Evolutionary conservation across 805 yeast genomes (phyloP), one percentile per base, ranked within the genome.

Genomic region (Clavispora asparagi): DNA sequence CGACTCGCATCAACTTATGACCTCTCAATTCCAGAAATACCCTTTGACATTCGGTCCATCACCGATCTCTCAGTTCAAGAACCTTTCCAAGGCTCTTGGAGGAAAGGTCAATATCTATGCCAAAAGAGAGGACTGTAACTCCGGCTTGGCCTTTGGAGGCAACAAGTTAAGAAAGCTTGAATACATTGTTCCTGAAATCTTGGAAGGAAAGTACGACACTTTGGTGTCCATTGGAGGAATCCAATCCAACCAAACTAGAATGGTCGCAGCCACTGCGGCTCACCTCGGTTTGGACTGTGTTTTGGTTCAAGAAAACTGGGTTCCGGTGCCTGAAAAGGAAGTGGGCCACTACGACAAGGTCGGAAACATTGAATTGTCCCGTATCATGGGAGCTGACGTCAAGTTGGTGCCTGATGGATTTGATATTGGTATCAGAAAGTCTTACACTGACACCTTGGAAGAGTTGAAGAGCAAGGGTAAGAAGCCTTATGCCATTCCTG

Each of bases 401-500:
- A 37, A 37, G 37, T 42, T 42, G 45, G 40, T 42, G 16, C 45
- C 45, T 4, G 45, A 42, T 27, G 45, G 45, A 14, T 42, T 42
- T 17, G 45, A 42, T 41, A 42, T 42, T 42, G 45, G 45, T 19
- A 42, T 42, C 30, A 16, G 45, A n/a, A 42, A 37, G 38, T 42
- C 45, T 4, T 42, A 42, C 45, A 27, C 26, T 7, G 41, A 42
- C 13, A 42, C 45, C 4, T 25, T 42, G 38, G 26, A 28, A 10
- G 45, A 42, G 41, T 37, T 42, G 41, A 29, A 42, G 41, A 28
- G n/a, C 38, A 36, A 42, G 41, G 45, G 45, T 28, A 42, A 42
- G 38, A 42, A 42, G 45, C 45, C 45, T 2, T 42, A 42, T 13
- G 45, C 45, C 32, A 42, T 42, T 25, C 45, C 45, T 37, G 45